Percentiles rank a stretch among this genome's conserved stretches.
Conservation (phyloP, 2,329 filamentous ascomycete genomes). For the Periconia macrospinosa region DNA sequence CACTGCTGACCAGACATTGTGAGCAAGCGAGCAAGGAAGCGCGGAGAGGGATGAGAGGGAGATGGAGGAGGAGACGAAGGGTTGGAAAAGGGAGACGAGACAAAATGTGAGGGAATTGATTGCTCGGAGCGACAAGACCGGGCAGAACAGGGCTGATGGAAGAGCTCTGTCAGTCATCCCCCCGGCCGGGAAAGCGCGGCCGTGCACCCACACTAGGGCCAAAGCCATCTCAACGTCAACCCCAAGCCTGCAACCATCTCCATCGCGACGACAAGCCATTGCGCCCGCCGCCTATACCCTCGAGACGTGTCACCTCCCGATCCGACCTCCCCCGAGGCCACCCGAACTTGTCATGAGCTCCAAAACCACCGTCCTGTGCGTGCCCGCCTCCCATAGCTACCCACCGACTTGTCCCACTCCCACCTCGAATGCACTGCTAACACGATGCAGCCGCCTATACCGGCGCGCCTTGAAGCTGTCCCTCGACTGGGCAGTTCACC, state of each 20-base stretch:
- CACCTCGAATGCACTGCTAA: constrained; percentile 29
- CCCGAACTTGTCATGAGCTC: constrained; percentile 42
- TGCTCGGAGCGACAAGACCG: constrained; percentile 4
- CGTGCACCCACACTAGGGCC: constrained; percentile 10
- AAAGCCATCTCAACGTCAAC: constrained; percentile 27
- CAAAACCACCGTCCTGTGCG: constrained; percentile 42
- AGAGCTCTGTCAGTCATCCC: constrained; percentile 30
- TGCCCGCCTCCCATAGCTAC: constrained; percentile 12
- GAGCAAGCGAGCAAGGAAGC: constrained; percentile 6
- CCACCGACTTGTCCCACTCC: constrained; percentile 9
- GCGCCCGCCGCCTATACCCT: constrained; percentile 20
- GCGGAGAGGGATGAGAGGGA: constrained; percentile 1
- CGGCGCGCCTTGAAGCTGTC: constrained; percentile 89
- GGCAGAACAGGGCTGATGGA: constrained; percentile 15
- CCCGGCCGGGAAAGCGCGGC: constrained; percentile 24
- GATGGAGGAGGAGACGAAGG: constrained; percentile 3
- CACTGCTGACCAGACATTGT: constrained; percentile 43
- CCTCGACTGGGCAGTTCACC: constrained; percentile 92
- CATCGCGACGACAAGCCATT: constrained; percentile 28
- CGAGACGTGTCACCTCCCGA: constrained; percentile 14
- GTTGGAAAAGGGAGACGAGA: not conserved
- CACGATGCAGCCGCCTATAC: constrained; percentile 68
- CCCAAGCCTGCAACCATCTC: constrained; percentile 16
- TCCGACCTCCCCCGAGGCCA: constrained; percentile 10
- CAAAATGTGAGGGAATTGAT: constrained; percentile 33